These are phyloP conservation scores for sunflower (Helianthus annuus) DNA, from an alignment of 129 eudicot species.

Conservation along the genomic window DNA sequence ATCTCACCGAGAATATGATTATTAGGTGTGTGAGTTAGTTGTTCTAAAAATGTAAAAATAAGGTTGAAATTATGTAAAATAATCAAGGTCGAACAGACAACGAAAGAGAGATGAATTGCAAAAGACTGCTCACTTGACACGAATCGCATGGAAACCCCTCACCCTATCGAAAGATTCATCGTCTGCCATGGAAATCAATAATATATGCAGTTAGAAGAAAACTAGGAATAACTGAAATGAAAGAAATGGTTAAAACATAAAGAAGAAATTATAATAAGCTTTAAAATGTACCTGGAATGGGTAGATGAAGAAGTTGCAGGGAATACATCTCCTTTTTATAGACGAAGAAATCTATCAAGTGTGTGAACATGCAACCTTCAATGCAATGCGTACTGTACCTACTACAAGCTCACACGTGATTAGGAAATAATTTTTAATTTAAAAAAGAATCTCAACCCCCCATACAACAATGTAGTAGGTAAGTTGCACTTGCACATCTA, in stretches of 20 bases:
- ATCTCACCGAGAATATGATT: too few relatives aligned
- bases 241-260: background rate
- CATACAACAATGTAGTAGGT: too few relatives aligned
- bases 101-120: slow-evolving; percentile 39
- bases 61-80: slow-evolving; percentile 9
- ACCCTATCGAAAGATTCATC: slow-evolving; percentile 6
- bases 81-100: slow-evolving; percentile 57
- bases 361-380: slow-evolving; percentile 26
- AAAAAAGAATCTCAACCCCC: too few relatives aligned
- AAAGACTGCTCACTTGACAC: slow-evolving; percentile 47
- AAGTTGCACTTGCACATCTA: too few relatives aligned
- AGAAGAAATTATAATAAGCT: background rate
- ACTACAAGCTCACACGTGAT: slow-evolving; percentile 32
- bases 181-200: slow-evolving; percentile 8
- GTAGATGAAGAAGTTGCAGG: background rate
- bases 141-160: slow-evolving; percentile 42
- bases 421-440: background rate
- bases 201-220: background rate
- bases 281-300: slow-evolving; percentile 12
- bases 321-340: slow-evolving; percentile 29
- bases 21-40: too few relatives aligned
- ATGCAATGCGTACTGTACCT: slow-evolving; percentile 31
- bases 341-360: slow-evolving; percentile 22
- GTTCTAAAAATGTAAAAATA: background rate
- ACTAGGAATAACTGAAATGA: background rate